phyloP scores from a whole-genome alignment of 805 yeast genomes.

The Hanseniaspora guilliermondii region DNA sequence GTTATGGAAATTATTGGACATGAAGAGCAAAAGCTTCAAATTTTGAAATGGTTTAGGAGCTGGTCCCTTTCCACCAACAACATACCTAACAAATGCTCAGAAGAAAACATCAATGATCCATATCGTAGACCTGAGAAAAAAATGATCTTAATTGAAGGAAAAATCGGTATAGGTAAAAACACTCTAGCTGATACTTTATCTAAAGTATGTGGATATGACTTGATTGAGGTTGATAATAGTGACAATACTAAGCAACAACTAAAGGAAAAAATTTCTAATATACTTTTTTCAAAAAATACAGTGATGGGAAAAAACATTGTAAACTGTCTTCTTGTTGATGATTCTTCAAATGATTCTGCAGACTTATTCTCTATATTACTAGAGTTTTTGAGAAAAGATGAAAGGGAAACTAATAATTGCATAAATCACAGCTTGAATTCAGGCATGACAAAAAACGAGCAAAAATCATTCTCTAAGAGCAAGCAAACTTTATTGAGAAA shows the following conservation, averaged over 20 bases:
- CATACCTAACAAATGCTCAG: conserved; percentile 13
- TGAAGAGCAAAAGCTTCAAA: conserved; percentile 47
- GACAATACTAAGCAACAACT: conserved; percentile 59
- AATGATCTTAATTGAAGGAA: conserved; percentile 71
- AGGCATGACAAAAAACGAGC: conserved; percentile 17
- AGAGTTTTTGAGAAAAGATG: conserved; percentile 52
- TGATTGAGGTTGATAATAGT: conserved; percentile 77
- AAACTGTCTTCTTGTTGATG: conserved; percentile 83
- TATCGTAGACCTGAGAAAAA: conserved; percentile 48
- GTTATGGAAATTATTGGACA: conserved; percentile 60
- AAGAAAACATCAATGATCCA: conserved; percentile 31
- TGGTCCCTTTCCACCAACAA: conserved; percentile 33
- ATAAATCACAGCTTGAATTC: neutral
- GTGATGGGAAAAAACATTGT: conserved; percentile 53
- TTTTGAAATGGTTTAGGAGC: conserved; percentile 51
- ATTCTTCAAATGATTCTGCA: conserved; percentile 42
- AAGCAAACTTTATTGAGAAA: conserved; percentile 41
- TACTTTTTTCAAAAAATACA: conserved; percentile 48
- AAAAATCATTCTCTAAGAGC: conserved; percentile 24
- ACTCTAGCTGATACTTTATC: conserved; percentile 78
- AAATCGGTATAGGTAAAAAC: conserved; percentile 90
- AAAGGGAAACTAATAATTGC: conserved; percentile 33
- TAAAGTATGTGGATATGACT: conserved; percentile 63
- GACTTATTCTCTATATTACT: conserved; percentile 47
- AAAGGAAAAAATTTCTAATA: conserved; percentile 44